These are phyloP conservation scores for Rhododendron williamsianum DNA, from an alignment of 148 eudicot genomes.

Conservation along the genomic window DNA sequence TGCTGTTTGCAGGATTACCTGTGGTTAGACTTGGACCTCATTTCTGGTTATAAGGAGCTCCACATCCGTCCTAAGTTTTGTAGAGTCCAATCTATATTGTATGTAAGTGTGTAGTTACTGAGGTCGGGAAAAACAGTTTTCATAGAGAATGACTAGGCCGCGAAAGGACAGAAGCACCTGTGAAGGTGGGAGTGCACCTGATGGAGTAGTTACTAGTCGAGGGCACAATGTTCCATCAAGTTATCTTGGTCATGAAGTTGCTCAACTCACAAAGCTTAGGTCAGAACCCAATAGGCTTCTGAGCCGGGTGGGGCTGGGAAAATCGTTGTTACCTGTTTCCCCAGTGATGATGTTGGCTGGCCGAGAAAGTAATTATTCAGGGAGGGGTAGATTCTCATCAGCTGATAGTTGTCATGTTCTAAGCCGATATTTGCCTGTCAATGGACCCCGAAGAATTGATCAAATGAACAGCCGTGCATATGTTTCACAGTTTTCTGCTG, in stretches of 20 bases:
- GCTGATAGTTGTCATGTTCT: constrained; percentile 65
- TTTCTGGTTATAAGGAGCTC: neutral
- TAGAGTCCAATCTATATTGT: neutral
- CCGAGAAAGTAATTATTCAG: constrained; percentile 69
- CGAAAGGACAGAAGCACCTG: constrained; percentile 12
- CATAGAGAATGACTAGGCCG: constrained; percentile 29
- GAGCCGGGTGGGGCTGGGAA: constrained; percentile 29
- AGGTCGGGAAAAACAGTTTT: neutral
- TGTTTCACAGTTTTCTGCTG: constrained; percentile 77
- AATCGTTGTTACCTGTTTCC: constrained; percentile 33
- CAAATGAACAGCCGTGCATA: constrained; percentile 66
- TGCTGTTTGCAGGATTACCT: neutral
- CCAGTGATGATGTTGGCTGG: constrained; percentile 66
- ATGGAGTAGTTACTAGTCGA: constrained; percentile 17
- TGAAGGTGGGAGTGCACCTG: constrained; percentile 16
- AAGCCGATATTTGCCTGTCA: constrained; percentile 69
- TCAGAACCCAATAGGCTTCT: constrained; percentile 53
- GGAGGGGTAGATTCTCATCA: constrained; percentile 60
- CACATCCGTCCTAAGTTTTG: neutral
- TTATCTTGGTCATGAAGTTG: constrained; percentile 62
- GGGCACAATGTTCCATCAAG: neutral
- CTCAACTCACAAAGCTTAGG: constrained; percentile 70
- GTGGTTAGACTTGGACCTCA: neutral
- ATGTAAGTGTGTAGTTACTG: neutral
- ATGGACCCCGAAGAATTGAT: constrained; percentile 60